These are phyloP conservation scores for Pythium pyrilobum DNA, from an alignment of 352 stramenopile species.

Conservation along the genomic window DNA sequence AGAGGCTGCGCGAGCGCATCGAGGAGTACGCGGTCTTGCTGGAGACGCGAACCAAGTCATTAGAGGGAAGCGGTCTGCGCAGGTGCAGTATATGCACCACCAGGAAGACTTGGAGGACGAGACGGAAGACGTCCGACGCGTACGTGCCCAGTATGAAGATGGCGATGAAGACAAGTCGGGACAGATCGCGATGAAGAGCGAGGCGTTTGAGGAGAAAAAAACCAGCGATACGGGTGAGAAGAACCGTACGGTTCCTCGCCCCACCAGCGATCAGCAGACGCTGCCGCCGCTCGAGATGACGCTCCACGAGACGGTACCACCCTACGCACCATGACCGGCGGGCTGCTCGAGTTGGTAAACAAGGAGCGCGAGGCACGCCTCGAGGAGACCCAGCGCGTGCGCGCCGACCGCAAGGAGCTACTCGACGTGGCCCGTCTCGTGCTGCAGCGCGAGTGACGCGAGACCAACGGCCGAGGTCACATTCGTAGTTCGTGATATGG, in stretches of 20 bases:
- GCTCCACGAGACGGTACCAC: neutral
- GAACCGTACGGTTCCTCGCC: too few relatives aligned
- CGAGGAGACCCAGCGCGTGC: neutral
- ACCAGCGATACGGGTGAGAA: too few relatives aligned
- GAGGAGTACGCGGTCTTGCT: neutral
- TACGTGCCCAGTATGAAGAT: neutral
- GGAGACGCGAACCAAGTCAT: neutral
- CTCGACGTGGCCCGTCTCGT: slow-evolving; percentile 1
- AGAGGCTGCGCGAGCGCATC: neutral
- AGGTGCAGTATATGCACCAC: neutral
- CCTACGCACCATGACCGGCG: neutral
- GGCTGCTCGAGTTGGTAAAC: slow-evolving; percentile 1
- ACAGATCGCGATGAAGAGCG: neutral
- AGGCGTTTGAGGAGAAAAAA: too few relatives aligned
- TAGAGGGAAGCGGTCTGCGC: neutral
- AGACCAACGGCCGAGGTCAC: too few relatives aligned
- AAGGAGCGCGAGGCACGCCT: neutral
- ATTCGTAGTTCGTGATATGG: too few relatives aligned
- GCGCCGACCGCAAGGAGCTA: slow-evolving; percentile 3
- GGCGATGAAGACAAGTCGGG: neutral
- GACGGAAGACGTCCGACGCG: neutral
- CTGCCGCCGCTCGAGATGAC: neutral
- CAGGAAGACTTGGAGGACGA: neutral
- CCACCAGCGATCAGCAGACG: too few relatives aligned
- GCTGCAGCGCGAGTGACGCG: neutral